Conservation (phyloP, 106 monocot species). For the Allium fistulosum region DNA sequence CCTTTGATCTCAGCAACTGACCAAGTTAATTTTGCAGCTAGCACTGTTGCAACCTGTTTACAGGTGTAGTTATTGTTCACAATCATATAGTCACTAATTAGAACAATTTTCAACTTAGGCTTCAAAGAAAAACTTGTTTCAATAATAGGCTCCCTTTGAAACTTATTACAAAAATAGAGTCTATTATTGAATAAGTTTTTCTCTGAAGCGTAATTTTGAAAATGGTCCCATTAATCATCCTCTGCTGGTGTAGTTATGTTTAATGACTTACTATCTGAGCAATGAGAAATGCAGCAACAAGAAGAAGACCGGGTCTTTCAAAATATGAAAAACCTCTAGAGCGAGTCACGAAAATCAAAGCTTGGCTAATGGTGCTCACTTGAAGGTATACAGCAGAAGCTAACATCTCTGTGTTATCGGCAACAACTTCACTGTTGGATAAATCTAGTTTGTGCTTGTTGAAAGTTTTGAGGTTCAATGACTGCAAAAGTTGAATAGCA, state of each 20-base stretch:
- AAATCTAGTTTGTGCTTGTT: constrained; percentile 22
- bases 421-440: constrained; percentile 1
- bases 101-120: no score
- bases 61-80: no score
- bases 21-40: constrained; percentile 25
- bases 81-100: no score
- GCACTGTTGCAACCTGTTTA: constrained; percentile 29
- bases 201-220: no score
- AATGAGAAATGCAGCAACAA: constrained; percentile 37
- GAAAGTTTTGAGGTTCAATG: constrained; percentile 22
- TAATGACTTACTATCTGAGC: constrained; percentile 41
- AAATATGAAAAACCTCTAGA: constrained; percentile 44
- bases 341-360: constrained; percentile 51
- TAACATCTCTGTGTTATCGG: constrained; percentile 19
- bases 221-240: background rate
- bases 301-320: constrained; percentile 44
- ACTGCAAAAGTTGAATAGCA: constrained; percentile 10
- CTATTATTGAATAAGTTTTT: background rate
- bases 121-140: background rate
- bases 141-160: background rate
- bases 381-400: constrained; percentile 54
- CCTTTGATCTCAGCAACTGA: constrained; percentile 28
- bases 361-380: constrained; percentile 61
- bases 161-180: background rate
- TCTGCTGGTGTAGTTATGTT: background rate